Percentiles rank a stretch among this genome's conserved stretches.
These are phyloP conservation scores for Gnomoniopsis sp. DNA, from an alignment of 2,329 filamentous ascomycete genomes.

Conservation along the genomic window DNA sequence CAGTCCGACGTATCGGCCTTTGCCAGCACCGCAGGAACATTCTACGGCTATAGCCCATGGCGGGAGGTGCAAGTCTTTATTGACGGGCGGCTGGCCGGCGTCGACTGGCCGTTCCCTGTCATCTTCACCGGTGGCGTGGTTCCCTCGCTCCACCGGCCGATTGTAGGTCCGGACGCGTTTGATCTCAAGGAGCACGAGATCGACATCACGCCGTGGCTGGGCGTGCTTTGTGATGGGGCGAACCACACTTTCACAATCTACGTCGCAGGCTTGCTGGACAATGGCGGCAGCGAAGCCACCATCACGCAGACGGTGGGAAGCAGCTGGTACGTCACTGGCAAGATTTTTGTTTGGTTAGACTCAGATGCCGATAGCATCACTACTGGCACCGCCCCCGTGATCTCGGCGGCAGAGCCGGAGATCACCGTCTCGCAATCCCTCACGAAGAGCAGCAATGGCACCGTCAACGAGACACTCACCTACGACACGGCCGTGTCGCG, in stretches of 20 bases:
- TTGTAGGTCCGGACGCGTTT: slow-evolving; percentile 76
- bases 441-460: slow-evolving; percentile 43
- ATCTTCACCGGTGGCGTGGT: slow-evolving; percentile 81
- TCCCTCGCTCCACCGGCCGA: slow-evolving; percentile 71
- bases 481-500: slow-evolving; percentile 58
- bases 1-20: slow-evolving; percentile 60
- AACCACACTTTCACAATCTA: slow-evolving; percentile 66
- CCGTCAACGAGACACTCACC: slow-evolving; percentile 53
- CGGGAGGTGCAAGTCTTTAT: slow-evolving; percentile 76
- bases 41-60: slow-evolving; percentile 70
- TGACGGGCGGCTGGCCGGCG: slow-evolving; percentile 68
- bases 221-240: slow-evolving; percentile 62
- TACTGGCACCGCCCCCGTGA: slow-evolving; percentile 38
- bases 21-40: slow-evolving; percentile 46
- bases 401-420: slow-evolving; percentile 34
- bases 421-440: slow-evolving; percentile 49
- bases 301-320: slow-evolving; percentile 56
- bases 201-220: slow-evolving; percentile 75
- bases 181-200: slow-evolving; percentile 78
- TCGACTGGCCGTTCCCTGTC: slow-evolving; percentile 77
- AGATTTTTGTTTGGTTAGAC: slow-evolving; percentile 76
- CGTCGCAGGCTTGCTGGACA: slow-evolving; percentile 62
- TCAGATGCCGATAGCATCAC: slow-evolving; percentile 44
- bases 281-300: slow-evolving; percentile 41
- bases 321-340: slow-evolving; percentile 75